Evolutionary conservation across 495 filamentous ascomycete species (phyloP).

Genomic region (Halenospora varia): DNA sequence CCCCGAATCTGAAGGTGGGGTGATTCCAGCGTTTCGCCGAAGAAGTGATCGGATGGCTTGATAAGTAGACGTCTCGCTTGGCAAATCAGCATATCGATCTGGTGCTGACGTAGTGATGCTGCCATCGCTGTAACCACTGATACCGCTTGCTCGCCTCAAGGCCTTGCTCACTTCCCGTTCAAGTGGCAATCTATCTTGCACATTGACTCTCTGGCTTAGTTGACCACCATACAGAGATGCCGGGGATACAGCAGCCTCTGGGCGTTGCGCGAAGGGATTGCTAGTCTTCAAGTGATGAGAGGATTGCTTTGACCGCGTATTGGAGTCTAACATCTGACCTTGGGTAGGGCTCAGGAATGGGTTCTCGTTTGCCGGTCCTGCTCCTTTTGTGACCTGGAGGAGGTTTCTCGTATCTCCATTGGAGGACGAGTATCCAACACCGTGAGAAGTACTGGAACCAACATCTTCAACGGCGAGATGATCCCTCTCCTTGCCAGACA

Average conservation of each 20-base stretch:
- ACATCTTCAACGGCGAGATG: neutral
- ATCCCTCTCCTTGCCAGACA: neutral
- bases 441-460: neutral
- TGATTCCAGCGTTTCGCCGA: neutral
- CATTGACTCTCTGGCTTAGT: neutral
- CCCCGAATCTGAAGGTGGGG: neutral
- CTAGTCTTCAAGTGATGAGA: neutral
- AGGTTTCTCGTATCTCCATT: slow-evolving; percentile 13
- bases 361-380: neutral
- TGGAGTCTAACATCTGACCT: neutral
- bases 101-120: slow-evolving; percentile 3
- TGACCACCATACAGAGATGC: neutral
- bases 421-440: slow-evolving; percentile 3
- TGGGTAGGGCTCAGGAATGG: neutral
- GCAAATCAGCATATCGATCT: slow-evolving; percentile 1
- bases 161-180: slow-evolving; percentile 21
- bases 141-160: slow-evolving; percentile 17
- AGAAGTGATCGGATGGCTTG: neutral
- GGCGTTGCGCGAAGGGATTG: neutral
- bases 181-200: slow-evolving; percentile 8
- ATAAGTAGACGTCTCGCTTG: neutral
- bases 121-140: slow-evolving; percentile 14
- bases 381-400: neutral
- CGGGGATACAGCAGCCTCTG: neutral
- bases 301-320: neutral